A percentile compares a stretch with the other conserved stretches of the same genome.
These are phyloP conservation scores for Vickermania spadyakhi DNA, from an alignment of 208 protist species.

Conservation along the genomic window DNA sequence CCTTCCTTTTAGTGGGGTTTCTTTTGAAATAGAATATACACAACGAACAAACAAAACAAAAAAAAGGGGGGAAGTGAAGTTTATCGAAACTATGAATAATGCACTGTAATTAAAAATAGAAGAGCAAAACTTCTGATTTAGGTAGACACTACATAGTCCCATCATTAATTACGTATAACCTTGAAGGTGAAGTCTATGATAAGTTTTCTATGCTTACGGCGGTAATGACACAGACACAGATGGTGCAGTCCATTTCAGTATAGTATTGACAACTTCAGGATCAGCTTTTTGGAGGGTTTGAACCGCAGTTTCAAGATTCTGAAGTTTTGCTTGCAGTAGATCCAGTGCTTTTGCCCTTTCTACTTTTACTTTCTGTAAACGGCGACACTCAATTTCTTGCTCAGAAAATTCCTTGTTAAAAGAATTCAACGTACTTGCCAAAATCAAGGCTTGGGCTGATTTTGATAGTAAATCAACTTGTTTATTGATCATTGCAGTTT, in stretches of 20 bases:
- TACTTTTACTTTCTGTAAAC: background rate
- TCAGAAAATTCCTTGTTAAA: background rate
- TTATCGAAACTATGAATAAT: background rate
- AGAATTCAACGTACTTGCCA: constrained; percentile 9
- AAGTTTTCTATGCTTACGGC: too few species aligned
- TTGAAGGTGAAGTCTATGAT: too few species aligned
- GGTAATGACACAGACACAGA: background rate
- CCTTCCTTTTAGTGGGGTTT: too few species aligned
- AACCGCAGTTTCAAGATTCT: constrained; percentile 4
- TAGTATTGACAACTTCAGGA: background rate
- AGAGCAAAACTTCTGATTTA: too few species aligned
- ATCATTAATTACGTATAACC: too few species aligned
- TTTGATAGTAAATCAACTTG: constrained; percentile 6
- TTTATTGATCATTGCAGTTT: background rate
- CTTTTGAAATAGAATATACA: too few species aligned
- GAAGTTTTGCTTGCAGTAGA: constrained; percentile 1
- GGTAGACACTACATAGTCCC: too few species aligned
- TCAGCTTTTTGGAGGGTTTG: background rate
- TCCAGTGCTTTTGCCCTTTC: background rate
- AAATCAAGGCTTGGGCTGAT: constrained; percentile 12
- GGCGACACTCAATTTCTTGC: background rate
- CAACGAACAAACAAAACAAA: too few species aligned
- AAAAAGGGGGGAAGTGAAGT: background rate
- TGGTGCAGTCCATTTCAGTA: background rate
- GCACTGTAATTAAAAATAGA: background rate